These are phyloP conservation scores for Aegilops speltoides DNA, from an alignment of 176 grass and related monocot genomes.

Conservation along the genomic window DNA sequence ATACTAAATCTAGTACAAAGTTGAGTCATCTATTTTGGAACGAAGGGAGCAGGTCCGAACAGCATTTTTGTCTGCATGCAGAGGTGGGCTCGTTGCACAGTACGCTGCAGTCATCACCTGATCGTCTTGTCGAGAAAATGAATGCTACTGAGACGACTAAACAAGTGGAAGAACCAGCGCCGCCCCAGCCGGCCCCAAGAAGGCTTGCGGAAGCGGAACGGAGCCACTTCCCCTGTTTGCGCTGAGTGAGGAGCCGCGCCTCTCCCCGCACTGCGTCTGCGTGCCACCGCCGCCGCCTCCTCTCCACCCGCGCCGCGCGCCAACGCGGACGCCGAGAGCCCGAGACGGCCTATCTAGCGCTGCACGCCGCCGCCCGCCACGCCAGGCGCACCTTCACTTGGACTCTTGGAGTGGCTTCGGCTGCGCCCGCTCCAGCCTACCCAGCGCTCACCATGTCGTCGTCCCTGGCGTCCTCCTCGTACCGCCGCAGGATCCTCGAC, in stretches of 20 bases:
- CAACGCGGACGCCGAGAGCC: no score
- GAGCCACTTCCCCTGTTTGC: not conserved
- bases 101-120: no score
- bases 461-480: slow-evolving; percentile 27
- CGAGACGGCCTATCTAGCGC: not conserved
- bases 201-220: no score
- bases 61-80: no score
- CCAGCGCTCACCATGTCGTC: not conserved
- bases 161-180: no score
- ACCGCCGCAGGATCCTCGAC: slow-evolving; percentile 40
- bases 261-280: not conserved
- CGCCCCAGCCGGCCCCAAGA: no score
- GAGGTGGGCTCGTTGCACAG: no score
- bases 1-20: no score
- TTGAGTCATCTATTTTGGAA: no score
- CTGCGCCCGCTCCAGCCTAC: not conserved
- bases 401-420: not conserved
- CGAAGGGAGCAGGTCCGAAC: no score
- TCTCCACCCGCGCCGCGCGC: not conserved
- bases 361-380: not conserved
- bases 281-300: not conserved
- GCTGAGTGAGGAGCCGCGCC: not conserved
- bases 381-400: not conserved
- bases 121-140: no score
- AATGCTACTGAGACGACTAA: no score